Conservation (phyloP, 768 basidiomycete species). For the Scleroderma bovista region DNA sequence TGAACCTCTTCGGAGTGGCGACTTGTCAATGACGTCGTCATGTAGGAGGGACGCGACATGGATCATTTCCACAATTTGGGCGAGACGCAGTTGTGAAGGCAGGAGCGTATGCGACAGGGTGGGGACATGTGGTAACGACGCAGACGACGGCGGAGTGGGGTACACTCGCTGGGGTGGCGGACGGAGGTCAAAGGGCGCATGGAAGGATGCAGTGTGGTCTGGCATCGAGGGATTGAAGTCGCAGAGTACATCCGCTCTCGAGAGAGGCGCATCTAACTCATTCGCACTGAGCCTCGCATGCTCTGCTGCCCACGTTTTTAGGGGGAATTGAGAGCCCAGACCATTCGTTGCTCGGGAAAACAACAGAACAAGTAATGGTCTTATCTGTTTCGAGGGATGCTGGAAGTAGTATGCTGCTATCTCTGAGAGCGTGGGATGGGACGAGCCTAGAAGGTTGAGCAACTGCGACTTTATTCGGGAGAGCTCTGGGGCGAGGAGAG, state of each 20-base stretch:
- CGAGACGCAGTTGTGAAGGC: conserved; percentile 86
- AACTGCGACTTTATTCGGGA: conserved; percentile 64
- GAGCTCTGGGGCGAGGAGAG: conserved; percentile 70
- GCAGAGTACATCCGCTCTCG: conserved; percentile 74
- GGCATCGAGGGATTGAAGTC: conserved; percentile 90
- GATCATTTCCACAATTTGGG: conserved; percentile 97
- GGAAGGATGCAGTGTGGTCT: conserved; percentile 67
- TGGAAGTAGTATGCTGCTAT: conserved; percentile 92
- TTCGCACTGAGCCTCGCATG: conserved; percentile 47
- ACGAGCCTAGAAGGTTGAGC: conserved; percentile 75
- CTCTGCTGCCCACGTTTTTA: conserved; percentile 59
- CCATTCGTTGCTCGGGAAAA: conserved; percentile 94
- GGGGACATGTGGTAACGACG: conserved; percentile 10
- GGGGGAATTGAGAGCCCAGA: conserved; percentile 58
- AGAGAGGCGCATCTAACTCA: conserved; percentile 76
- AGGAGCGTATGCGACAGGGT: conserved; percentile 39
- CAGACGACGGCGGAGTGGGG: conserved; percentile 22
- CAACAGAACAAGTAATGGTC: conserved; percentile 84
- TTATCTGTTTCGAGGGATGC: conserved; percentile 83
- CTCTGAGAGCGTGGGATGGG: conserved; percentile 81
- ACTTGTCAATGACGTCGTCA: conserved; percentile 80
- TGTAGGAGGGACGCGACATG: conserved; percentile 93
- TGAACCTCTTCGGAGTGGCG: conserved; percentile 63
- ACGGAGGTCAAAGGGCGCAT: conserved; percentile 47
- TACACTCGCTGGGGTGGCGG: conserved; percentile 24